A percentile compares a stretch with the other conserved stretches of the same genome.
These are phyloP conservation scores for Amaranthus hypochondriacus DNA, from an alignment of 148 eudicot species.

Conservation along the genomic window DNA sequence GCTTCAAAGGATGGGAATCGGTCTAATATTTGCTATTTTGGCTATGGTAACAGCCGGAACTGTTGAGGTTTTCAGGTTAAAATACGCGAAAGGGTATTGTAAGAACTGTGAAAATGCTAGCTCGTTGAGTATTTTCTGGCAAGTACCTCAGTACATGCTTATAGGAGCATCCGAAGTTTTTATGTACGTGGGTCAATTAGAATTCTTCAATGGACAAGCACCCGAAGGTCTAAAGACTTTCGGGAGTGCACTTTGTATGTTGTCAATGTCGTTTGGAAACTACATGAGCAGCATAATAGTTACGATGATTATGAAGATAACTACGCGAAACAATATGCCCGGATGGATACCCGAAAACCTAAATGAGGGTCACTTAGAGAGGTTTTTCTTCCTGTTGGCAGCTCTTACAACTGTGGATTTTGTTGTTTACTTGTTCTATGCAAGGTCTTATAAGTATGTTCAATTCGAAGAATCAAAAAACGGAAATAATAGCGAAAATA, in stretches of 20 bases:
- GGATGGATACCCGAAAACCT: slow-evolving; percentile 78
- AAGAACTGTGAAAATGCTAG: slow-evolving; percentile 31
- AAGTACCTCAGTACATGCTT: slow-evolving; percentile 59
- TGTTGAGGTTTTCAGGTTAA: slow-evolving; percentile 48
- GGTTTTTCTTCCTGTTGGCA: slow-evolving; percentile 56
- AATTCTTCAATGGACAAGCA: slow-evolving; percentile 62
- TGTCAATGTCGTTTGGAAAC: slow-evolving; percentile 64
- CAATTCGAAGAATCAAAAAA: slow-evolving; percentile 29
- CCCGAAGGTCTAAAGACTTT: slow-evolving; percentile 73
- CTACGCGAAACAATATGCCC: slow-evolving; percentile 34
- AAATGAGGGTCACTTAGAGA: slow-evolving; percentile 57
- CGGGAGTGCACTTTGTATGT: slow-evolving; percentile 71
- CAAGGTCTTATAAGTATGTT: slow-evolving; percentile 48
- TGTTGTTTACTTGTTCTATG: slow-evolving; percentile 40
- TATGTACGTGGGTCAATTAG: slow-evolving; percentile 76
- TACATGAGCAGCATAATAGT: slow-evolving; percentile 60
- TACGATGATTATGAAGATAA: slow-evolving; percentile 48
- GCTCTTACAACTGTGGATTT: slow-evolving; percentile 44
- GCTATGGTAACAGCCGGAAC: slow-evolving; percentile 61
- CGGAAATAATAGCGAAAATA: slow-evolving; percentile 3
- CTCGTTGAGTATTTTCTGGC: slow-evolving; percentile 61
- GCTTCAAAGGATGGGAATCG: slow-evolving; percentile 65
- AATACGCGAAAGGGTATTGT: slow-evolving; percentile 26
- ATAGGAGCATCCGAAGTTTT: slow-evolving; percentile 75
- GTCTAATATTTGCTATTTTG: slow-evolving; percentile 45